Evolutionary conservation across 1,284 basidiomycete genomes (phyloP).

Genomic region (Trichosporon faecale): DNA sequence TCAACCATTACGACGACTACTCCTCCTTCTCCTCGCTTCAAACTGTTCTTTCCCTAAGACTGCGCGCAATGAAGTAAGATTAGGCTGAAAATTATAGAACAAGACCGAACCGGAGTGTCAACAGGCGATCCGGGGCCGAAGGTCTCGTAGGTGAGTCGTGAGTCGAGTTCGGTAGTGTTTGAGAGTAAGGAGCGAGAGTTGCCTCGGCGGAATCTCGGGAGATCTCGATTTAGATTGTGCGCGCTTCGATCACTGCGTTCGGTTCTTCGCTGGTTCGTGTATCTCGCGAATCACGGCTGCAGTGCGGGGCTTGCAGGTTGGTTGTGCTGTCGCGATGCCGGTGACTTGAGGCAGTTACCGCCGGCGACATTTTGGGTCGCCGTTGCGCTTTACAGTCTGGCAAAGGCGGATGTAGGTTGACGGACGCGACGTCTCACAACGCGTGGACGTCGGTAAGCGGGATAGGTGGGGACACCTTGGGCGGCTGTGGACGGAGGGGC

Average conservation of each 20-base stretch:
- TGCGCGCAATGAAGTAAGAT: background rate
- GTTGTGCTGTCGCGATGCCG: background rate
- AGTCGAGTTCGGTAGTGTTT: background rate
- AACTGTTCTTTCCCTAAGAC: background rate
- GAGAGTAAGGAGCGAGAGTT: background rate
- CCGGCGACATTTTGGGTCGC: constrained; percentile 1
- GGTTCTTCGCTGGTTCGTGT: background rate
- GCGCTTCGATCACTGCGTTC: background rate
- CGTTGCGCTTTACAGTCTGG: background rate
- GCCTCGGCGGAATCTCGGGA: background rate
- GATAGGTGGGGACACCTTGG: background rate
- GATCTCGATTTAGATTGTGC: background rate
- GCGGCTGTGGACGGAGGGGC: background rate
- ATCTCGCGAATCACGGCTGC: background rate
- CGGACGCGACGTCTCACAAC: background rate
- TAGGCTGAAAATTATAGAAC: background rate
- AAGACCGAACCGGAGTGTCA: background rate
- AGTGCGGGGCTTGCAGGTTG: background rate
- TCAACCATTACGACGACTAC: background rate
- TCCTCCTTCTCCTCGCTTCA: background rate
- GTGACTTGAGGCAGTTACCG: background rate
- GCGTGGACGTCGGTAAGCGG: constrained; percentile 2
- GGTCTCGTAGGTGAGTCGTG: background rate
- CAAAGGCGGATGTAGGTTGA: background rate
- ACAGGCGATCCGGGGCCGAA: background rate